Base-by-base conservation (phyloP, 169 alveolate genomes). In the Eimeria sp. region DNA sequence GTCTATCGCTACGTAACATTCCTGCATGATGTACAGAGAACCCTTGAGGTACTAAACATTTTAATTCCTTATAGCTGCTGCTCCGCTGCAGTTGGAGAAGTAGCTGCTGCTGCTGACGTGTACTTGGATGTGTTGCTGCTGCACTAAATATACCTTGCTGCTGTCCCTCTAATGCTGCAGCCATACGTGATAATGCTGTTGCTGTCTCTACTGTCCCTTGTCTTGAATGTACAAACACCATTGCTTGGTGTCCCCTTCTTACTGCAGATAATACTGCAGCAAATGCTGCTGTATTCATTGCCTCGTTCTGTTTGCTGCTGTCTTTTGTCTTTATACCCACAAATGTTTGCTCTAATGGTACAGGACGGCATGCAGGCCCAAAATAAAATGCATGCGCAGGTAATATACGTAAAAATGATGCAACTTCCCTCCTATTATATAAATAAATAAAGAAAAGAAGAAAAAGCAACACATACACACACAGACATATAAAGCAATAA, bases 1-100 rank as follows among this genome's bases (percentile, higher is more conserved):
- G 96, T 57, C 99, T 97, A 96, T 99, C 99, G 40, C 98, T 96
- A 84, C 99, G 97, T 49, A 98, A 97, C 80, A 99, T 96, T 4
- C 99, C 99, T 27, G 99, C 99, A 97, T 99, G 99, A 97, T 99
- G 99, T 47, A 99, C 98, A 0, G 99, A 99, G 75, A 99, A 95
- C 22, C 99, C 99, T 90, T 96, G 98, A 0, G 99, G 99, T 18
- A 99, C 96, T 47, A 99, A 96, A 80, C 98, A 99, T 34, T n/a
- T 2, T 13, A 95, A 40, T 22, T 95, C 89, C 2, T 49, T 45
- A n/a, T 51, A 25, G 14, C 83, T 14, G 73, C 30, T n/a, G 67
- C 86, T 20, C 54, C 63, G 67, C 70, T 25, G 51, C 5, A 47
- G 87, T 51, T 34, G 93, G 3, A 6, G 80, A 3, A 75, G 25